phyloP scores from a whole-genome alignment of 2,329 filamentous ascomycete species.

The Zymoseptoria pseudotritici region DNA sequence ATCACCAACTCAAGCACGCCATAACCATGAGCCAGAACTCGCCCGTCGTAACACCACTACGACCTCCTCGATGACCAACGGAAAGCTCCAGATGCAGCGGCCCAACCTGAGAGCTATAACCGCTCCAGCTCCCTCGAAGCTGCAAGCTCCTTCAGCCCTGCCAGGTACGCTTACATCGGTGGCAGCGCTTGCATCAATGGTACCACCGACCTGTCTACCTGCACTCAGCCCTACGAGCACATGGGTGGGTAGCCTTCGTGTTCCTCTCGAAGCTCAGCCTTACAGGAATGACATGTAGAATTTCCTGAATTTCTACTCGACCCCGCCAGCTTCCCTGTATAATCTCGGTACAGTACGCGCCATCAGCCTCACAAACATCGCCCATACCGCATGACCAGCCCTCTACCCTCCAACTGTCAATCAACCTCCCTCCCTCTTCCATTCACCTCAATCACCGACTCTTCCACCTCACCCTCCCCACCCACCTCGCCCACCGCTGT shows the following conservation, averaged over 20 bases:
- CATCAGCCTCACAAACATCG: too few species aligned
- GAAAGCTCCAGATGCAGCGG: background rate
- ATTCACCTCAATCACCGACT: slow-evolving; percentile 32
- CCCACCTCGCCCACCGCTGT: slow-evolving; percentile 63
- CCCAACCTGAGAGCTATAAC: background rate
- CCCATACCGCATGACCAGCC: too few species aligned
- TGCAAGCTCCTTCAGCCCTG: background rate
- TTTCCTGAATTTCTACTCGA: too few species aligned
- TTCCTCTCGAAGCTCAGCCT: too few species aligned
- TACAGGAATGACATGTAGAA: too few species aligned
- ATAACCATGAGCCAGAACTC: background rate
- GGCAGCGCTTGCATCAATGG: background rate
- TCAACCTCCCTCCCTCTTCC: too few species aligned
- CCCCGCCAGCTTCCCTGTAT: too few species aligned
- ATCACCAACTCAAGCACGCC: background rate
- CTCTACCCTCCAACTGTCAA: background rate
- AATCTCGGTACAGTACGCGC: too few species aligned
- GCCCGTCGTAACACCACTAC: background rate
- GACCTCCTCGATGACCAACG: background rate
- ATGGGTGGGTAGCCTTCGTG: background rate
- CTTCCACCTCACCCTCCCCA: slow-evolving; percentile 68
- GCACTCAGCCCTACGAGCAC: background rate
- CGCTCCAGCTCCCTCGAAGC: background rate
- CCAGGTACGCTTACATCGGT: background rate
- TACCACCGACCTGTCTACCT: background rate